These are phyloP conservation scores for Populus hybrid DNA, from an alignment of 441 rosid genomes.

Conservation along the genomic window DNA sequence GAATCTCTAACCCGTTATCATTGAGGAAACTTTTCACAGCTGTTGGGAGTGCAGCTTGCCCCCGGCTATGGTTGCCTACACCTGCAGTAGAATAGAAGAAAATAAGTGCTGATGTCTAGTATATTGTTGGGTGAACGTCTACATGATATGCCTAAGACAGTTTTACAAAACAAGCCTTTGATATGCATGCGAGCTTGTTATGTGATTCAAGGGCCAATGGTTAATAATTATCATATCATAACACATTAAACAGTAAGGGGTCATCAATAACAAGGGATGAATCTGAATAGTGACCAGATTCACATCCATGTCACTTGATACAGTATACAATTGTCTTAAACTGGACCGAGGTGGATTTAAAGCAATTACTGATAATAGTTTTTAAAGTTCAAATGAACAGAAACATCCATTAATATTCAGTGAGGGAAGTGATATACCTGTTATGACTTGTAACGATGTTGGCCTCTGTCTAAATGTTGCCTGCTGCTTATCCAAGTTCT, in stretches of 20 bases:
- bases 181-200: background rate
- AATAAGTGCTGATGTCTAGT: conserved; percentile 3
- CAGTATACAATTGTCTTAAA: background rate
- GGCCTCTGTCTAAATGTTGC: conserved; percentile 38
- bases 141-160: background rate
- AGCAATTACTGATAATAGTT: background rate
- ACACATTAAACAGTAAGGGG: background rate
- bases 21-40: conserved; percentile 73
- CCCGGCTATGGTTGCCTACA: conserved; percentile 85
- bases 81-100: conserved; percentile 42
- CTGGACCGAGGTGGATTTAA: background rate
- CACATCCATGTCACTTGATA: background rate
- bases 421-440: conserved; percentile 41
- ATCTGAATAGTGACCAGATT: background rate
- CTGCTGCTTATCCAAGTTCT: conserved; percentile 33
- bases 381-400: background rate
- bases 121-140: background rate
- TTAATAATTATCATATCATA: background rate
- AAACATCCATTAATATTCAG: background rate
- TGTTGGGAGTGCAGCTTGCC: conserved; percentile 75
- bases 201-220: background rate
- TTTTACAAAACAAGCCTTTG: no score
- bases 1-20: conserved; percentile 54
- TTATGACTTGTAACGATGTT: conserved; percentile 67
- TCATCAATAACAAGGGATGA: background rate